phyloP scores from a whole-genome alignment of 441 rosid genomes.

The Populus hybrid region DNA sequence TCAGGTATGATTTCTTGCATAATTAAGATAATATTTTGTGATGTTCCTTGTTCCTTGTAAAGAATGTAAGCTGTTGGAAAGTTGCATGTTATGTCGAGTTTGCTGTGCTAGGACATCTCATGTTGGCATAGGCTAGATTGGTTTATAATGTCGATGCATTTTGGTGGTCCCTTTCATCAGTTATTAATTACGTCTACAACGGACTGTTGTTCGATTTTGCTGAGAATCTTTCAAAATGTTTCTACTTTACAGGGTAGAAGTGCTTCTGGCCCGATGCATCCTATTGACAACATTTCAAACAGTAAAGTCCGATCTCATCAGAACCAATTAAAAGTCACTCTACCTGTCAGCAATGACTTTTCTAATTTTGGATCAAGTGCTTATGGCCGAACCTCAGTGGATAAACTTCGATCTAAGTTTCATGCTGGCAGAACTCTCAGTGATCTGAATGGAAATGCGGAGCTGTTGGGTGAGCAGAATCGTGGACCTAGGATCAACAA shows the following conservation, averaged over 20 bases:
- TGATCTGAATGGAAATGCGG: conserved; percentile 33
- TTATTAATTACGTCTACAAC: neutral
- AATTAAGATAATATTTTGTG: neutral
- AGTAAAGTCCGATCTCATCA: conserved; percentile 43
- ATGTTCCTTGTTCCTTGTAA: neutral
- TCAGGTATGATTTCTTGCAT: conserved; percentile 41
- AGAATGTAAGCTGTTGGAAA: neutral
- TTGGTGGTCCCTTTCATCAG: neutral
- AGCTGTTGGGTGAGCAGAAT: conserved; percentile 53
- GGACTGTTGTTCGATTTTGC: neutral
- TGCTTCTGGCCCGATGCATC: conserved; percentile 46
- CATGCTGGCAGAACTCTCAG: conserved; percentile 35
- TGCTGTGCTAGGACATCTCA: no score
- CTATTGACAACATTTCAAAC: conserved; percentile 38
- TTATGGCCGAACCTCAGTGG: conserved; percentile 32
- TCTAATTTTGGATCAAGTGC: conserved; percentile 43
- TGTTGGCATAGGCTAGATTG: neutral
- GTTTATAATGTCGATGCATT: neutral
- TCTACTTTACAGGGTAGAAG: conserved; percentile 48
- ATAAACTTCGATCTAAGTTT: conserved; percentile 47
- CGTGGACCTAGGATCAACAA: conserved; percentile 59
- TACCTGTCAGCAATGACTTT: conserved; percentile 34
- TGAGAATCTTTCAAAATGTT: conserved; percentile 10
- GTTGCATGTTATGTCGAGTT: neutral
- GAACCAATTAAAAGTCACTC: conserved; percentile 42